Conservation (phyloP, 805 yeast genomes). For the Pichia exigua region DNA sequence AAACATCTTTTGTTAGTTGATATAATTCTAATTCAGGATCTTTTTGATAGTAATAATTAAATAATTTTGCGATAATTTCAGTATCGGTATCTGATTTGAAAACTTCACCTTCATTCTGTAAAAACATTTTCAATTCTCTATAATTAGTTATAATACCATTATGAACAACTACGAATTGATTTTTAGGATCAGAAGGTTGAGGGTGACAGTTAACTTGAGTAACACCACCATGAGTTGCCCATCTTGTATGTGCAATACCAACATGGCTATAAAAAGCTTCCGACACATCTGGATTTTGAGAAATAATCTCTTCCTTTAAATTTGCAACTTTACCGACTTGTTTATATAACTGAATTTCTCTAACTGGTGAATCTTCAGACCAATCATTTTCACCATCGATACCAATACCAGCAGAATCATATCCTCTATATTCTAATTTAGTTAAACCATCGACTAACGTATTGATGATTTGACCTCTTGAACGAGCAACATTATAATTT, state of each 20-base stretch:
- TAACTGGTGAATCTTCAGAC: conserved; percentile 31
- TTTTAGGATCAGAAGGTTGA: conserved; percentile 75
- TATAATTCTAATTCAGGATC: conserved; percentile 81
- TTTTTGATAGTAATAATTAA: conserved; percentile 79
- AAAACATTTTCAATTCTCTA: conserved; percentile 80
- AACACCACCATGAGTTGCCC: conserved; percentile 99
- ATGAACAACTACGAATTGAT: conserved; percentile 90
- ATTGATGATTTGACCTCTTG: conserved; percentile 87
- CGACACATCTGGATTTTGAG: conserved; percentile 44
- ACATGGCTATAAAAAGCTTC: conserved; percentile 75
- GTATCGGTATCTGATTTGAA: conserved; percentile 96
- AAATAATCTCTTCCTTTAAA: conserved; percentile 57
- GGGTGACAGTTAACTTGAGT: conserved; percentile 87
- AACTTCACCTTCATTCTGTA: conserved; percentile 66
- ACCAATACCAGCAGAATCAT: conserved; percentile 95
- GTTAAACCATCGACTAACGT: conserved; percentile 78
- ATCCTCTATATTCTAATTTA: conserved; percentile 94
- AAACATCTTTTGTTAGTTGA: conserved; percentile 85
- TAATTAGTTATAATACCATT: conserved; percentile 97
- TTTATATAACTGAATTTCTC: conserved; percentile 66
- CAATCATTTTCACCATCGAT: conserved; percentile 71
- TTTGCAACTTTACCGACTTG: conserved; percentile 88
- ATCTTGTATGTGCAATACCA: conserved; percentile 98
- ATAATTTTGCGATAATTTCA: conserved; percentile 93
- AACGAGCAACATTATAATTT: conserved; percentile 84